Percentiles rank a stretch among this genome's conserved stretches.
phyloP scores from a whole-genome alignment of 2,329 filamentous ascomycete genomes.

The Verticillium klebahnii region DNA sequence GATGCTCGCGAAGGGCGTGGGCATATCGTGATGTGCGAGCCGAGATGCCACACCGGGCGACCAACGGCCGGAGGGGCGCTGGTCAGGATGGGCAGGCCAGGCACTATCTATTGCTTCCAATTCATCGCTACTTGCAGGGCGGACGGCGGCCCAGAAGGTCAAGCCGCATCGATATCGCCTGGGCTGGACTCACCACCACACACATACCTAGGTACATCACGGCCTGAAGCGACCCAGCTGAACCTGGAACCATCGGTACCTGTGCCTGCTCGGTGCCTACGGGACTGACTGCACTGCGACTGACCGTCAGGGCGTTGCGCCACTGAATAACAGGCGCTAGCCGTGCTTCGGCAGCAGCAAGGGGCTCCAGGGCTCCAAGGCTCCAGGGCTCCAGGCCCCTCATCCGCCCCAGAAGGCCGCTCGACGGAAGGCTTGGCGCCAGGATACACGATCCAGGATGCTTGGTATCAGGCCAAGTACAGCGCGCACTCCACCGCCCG shows the following conservation, averaged over 20 bases:
- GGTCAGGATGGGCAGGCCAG: background rate
- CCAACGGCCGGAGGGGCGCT: background rate
- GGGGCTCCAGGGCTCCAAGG: background rate
- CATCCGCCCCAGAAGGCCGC: background rate
- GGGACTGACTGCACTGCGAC: too few relatives aligned
- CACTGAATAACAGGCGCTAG: background rate
- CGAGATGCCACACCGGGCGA: background rate
- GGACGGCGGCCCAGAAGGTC: background rate
- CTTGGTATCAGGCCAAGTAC: background rate
- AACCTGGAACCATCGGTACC: background rate
- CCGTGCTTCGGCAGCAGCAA: background rate
- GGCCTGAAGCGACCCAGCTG: background rate
- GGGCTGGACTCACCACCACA: background rate
- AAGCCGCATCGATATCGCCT: background rate
- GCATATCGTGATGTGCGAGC: too few relatives aligned
- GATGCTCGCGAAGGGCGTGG: background rate
- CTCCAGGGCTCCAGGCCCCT: background rate
- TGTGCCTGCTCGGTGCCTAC: background rate
- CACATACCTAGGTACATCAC: too few relatives aligned
- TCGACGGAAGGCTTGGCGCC: background rate
- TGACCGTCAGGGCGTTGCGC: background rate
- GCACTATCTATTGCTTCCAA: background rate
- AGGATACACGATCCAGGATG: background rate
- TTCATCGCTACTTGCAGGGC: background rate
- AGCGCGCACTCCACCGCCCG: background rate